A percentile compares a stretch with the other conserved stretches of the same genome.
phyloP scores from a whole-genome alignment of 306 rosid species.

The Lupinus albus region DNA sequence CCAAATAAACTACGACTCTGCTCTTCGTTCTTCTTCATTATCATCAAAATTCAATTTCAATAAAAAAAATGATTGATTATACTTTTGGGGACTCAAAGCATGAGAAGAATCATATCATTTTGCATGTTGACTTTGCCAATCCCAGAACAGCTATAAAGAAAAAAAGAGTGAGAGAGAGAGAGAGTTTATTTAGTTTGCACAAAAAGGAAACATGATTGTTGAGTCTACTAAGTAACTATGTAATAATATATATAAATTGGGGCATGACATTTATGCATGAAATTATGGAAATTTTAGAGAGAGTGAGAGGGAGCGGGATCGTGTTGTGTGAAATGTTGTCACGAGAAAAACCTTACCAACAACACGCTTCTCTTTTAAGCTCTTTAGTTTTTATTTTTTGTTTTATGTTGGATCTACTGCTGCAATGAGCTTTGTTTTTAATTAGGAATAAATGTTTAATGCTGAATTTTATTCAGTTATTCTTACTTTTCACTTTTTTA shows the following conservation, averaged over 20 bases:
- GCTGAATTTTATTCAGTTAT: too few relatives aligned
- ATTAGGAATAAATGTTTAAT: too few relatives aligned
- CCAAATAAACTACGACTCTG: slow-evolving; percentile 81
- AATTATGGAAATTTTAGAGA: too few relatives aligned
- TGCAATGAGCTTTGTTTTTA: too few relatives aligned
- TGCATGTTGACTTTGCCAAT: slow-evolving; percentile 61
- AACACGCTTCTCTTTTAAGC: too few relatives aligned
- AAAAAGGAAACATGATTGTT: slow-evolving; percentile 37
- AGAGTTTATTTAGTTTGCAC: neutral
- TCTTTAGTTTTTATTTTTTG: too few relatives aligned
- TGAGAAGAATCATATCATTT: slow-evolving; percentile 2
- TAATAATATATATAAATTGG: neutral
- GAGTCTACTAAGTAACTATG: slow-evolving; percentile 17
- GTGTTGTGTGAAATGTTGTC: too few relatives aligned
- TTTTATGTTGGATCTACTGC: too few relatives aligned
- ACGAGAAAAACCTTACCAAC: too few relatives aligned
- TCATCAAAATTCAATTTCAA: slow-evolving; percentile 43
- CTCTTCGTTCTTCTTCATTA: slow-evolving; percentile 83
- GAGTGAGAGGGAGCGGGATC: too few relatives aligned
- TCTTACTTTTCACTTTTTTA: too few relatives aligned
- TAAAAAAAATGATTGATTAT: neutral
- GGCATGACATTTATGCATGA: too few relatives aligned
- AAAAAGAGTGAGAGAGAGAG: neutral
- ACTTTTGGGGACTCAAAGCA: slow-evolving; percentile 15
- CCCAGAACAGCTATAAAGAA: neutral